Evolutionary conservation across 345 rosid species (phyloP).

Genomic region (Eucalyptus fibrosa): DNA sequence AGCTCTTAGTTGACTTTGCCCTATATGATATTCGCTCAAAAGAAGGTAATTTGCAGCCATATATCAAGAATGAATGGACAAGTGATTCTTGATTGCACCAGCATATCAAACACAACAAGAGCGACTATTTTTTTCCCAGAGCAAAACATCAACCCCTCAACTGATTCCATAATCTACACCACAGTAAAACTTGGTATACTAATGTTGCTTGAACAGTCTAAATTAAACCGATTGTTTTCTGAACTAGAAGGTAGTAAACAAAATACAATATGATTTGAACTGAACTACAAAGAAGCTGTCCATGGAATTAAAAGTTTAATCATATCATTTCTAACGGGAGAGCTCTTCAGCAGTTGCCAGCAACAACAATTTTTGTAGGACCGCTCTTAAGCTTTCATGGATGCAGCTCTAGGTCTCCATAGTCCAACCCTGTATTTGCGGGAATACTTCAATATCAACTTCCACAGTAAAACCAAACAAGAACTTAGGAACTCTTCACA

Average conservation of each 20-base stretch:
- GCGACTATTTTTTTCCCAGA: not conserved
- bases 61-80: not conserved
- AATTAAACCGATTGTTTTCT: not conserved
- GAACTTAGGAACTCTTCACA: not conserved
- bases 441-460: constrained; percentile 54
- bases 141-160: not conserved
- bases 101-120: not conserved
- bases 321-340: not conserved
- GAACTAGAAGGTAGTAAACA: not conserved
- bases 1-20: not conserved
- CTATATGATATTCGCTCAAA: not conserved
- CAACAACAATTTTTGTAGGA: not conserved
- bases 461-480: constrained; percentile 40
- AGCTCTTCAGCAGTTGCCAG: not conserved
- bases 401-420: constrained; percentile 55
- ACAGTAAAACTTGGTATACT: not conserved
- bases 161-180: not conserved
- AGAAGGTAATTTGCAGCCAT: not conserved
- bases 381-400: constrained; percentile 17
- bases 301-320: not conserved
- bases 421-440: constrained; percentile 70
- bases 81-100: not conserved
- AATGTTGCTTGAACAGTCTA: not conserved
- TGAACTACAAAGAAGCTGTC: not conserved
- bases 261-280: not conserved